Percentiles rank a stretch among this genome's conserved stretches.
phyloP scores from a whole-genome alignment of 2,329 filamentous ascomycete species.

The Microdochium trichocladiopsis region DNA sequence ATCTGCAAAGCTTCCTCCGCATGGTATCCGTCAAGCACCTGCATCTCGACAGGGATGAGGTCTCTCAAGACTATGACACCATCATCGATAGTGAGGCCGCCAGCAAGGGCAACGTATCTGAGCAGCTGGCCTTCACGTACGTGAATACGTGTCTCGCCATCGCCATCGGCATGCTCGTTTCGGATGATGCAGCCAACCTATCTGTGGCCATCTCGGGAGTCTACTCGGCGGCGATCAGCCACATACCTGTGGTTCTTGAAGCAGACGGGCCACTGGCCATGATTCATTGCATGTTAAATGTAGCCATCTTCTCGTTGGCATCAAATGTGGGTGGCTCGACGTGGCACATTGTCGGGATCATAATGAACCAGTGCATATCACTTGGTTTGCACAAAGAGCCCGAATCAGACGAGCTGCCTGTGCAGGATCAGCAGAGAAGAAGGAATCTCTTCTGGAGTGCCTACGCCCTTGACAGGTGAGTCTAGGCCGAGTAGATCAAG shows the following conservation, averaged over 20 bases:
- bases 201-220: not conserved
- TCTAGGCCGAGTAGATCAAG: too few species aligned
- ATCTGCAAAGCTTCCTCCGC: conserved; percentile 1
- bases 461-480: conserved; percentile 5
- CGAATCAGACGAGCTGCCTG: not conserved
- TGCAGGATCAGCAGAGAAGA: not conserved
- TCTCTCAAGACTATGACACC: not conserved
- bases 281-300: conserved; percentile 4
- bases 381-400: conserved; percentile 17
- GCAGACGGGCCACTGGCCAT: not conserved
- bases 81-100: not conserved
- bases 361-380: conserved; percentile 18
- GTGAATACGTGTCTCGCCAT: conserved; percentile 2
- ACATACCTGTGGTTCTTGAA: conserved; percentile 1
- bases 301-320: conserved; percentile 15
- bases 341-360: conserved; percentile 21
- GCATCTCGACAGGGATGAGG: not conserved
- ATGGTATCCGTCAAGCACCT: not conserved
- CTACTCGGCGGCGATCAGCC: conserved; percentile 1
- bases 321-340: conserved; percentile 16
- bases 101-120: not conserved
- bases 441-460: conserved; percentile 5
- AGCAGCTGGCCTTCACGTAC: not conserved
- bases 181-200: not conserved
- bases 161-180: conserved; percentile 1